phyloP scores from a whole-genome alignment of 148 eudicot species.

The Vaccinium myrtillus region DNA sequence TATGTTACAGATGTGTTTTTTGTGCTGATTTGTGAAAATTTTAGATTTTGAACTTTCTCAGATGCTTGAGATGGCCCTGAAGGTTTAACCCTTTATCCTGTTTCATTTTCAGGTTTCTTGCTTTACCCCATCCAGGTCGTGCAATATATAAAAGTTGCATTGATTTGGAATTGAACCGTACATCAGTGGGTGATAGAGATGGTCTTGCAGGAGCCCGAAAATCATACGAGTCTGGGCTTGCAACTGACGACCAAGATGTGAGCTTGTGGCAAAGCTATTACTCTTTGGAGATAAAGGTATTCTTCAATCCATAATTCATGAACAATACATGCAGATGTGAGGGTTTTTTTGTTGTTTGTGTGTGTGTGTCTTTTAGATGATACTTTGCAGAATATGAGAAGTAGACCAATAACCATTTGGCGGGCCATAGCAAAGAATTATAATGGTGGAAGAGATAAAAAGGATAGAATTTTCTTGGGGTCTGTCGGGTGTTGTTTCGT shows the following conservation, averaged over 20 bases:
- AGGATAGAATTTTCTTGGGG: no score
- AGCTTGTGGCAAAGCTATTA: constrained; percentile 72
- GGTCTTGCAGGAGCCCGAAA: constrained; percentile 55
- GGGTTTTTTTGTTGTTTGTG: neutral
- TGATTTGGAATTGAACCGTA: constrained; percentile 58
- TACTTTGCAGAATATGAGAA: neutral
- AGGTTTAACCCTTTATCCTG: neutral
- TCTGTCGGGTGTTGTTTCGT: neutral
- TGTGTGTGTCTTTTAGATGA: neutral
- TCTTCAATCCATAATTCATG: neutral
- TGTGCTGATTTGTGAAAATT: neutral
- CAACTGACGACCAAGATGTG: constrained; percentile 57
- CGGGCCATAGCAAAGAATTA: no score
- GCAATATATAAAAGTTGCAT: constrained; percentile 53
- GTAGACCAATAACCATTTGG: neutral
- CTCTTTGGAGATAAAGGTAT: constrained; percentile 67
- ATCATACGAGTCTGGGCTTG: constrained; percentile 67
- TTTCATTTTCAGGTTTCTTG: constrained; percentile 46
- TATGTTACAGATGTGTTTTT: neutral
- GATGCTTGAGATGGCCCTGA: neutral
- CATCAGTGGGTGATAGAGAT: constrained; percentile 47
- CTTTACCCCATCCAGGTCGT: constrained; percentile 81
- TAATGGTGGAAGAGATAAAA: no score
- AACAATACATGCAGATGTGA: neutral
- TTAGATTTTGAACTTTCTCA: neutral